Percentiles rank a stretch among this genome's conserved stretches.
Conservation (phyloP, 2,329 filamentous ascomycete species). For the Penicillium oxalicum region DNA sequence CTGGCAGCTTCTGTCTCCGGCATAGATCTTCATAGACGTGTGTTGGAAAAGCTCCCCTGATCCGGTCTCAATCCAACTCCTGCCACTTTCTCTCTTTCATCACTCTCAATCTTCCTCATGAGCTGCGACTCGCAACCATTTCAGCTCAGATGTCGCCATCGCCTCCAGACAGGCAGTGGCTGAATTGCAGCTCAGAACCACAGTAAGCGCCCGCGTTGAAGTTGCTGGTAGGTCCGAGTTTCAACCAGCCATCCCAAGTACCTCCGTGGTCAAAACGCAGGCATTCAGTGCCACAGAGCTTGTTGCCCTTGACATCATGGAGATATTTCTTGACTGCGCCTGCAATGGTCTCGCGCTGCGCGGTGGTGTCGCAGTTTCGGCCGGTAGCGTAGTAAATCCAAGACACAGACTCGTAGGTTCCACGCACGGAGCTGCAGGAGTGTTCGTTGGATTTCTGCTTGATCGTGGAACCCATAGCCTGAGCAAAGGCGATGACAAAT, state of each 20-base stretch:
- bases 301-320: neutral
- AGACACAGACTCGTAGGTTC: slow-evolving; percentile 1
- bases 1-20: no score
- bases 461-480: neutral
- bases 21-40: no score
- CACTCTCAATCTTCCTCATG: no score
- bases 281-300: slow-evolving; percentile 7
- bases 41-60: no score
- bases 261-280: slow-evolving; percentile 1
- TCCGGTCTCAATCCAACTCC: no score
- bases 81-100: no score
- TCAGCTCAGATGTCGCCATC: neutral
- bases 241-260: slow-evolving; percentile 8
- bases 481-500: neutral
- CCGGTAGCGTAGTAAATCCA: slow-evolving; percentile 4
- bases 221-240: neutral
- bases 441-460: neutral
- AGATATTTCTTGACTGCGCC: slow-evolving; percentile 5
- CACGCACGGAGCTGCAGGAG: slow-evolving; percentile 1
- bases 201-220: slow-evolving; percentile 8
- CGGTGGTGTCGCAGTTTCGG: slow-evolving; percentile 5
- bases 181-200: slow-evolving; percentile 1
- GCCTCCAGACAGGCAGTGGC: neutral
- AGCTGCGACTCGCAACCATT: no score
- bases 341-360: slow-evolving; percentile 3